Evolutionary conservation across 2,329 filamentous ascomycete species (phyloP), one percentile per base, ranked within the genome.

Genomic region (Alternaria gansuensis): DNA sequence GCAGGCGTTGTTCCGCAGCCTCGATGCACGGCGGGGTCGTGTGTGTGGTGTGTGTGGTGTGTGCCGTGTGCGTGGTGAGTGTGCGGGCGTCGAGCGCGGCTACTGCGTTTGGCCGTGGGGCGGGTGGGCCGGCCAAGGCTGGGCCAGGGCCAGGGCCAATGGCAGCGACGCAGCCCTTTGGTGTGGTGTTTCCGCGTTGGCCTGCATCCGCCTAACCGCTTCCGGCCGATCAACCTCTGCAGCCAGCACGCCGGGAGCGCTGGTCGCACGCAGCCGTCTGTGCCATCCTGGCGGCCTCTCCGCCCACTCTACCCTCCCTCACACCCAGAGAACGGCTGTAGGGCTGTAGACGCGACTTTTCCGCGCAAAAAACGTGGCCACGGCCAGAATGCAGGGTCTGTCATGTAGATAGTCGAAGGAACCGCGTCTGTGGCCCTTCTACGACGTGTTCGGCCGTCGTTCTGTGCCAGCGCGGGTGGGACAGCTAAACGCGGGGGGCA

Each of bases 301-400:
- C 33, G 58, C 57, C 45, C 58, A 37, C 43, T 52, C 55, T 53
- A 59, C 69, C 72, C 70, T 67, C 70, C 71, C 59, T 55, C 60
- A 67, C 64, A 58, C 60, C 63, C 63, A 57, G 51, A 53, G 54
- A 62, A 56, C 54, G 51, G 45, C 63, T 69, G 59, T 74, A 69
- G 67, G 66, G 68, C 70, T 71, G 62, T 64, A 73, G 64, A 73
- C 65, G 66, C 64, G 62, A 59, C 60, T 70, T 73, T 75, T 72
- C 59, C 64, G 68, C 68, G 33, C 65, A 71, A 75, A 74, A 72
- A 72, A 66, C 71, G 69, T 66, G 63, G 51, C 51, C 39, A 57
- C 59, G 66, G 64, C 64, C 63, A 64, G 59, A 57, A 69, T 65
- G 69, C 69, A 71, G 71, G 67, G 65, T 60, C 57, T 54, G 33